phyloP scores from a whole-genome alignment of 495 filamentous ascomycete species.

The Hypoxylon fuscum region DNA sequence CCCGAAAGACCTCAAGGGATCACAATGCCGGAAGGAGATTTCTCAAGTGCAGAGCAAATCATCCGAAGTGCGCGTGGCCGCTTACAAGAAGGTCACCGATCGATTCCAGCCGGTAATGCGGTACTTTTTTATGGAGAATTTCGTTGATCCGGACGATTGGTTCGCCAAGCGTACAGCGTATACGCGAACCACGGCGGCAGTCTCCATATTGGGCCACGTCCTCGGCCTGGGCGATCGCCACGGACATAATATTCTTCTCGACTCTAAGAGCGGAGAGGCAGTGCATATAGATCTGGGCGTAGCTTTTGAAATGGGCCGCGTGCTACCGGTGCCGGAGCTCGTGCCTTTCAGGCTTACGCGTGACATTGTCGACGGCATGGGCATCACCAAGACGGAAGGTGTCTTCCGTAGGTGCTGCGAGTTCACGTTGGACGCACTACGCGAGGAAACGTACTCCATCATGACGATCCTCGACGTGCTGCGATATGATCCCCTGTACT shows the following conservation, averaged over 20 bases:
- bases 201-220: constrained; percentile 93
- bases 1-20: constrained; percentile 82
- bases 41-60: constrained; percentile 71
- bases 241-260: constrained; percentile 94
- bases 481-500: constrained; percentile 95
- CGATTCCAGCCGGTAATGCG: constrained; percentile 92
- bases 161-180: constrained; percentile 87
- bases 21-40: constrained; percentile 79
- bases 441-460: constrained; percentile 91
- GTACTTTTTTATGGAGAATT: constrained; percentile 96
- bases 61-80: constrained; percentile 73
- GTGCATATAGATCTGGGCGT: constrained; percentile 97
- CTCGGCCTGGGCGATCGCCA: constrained; percentile 96
- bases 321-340: constrained; percentile 91
- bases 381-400: constrained; percentile 92
- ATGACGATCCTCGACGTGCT: constrained; percentile 97
- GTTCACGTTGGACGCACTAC: constrained; percentile 91
- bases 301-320: constrained; percentile 93
- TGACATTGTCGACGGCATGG: constrained; percentile 96
- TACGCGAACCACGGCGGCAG: constrained; percentile 89
- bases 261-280: constrained; percentile 88
- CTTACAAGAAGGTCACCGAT: constrained; percentile 77
- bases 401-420: constrained; percentile 97
- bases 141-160: constrained; percentile 95
- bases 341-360: constrained; percentile 96